Evolutionary conservation across 108 stramenopile species (phyloP), one percentile per base, ranked within the genome.

Genomic region (Seminavis robusta): DNA sequence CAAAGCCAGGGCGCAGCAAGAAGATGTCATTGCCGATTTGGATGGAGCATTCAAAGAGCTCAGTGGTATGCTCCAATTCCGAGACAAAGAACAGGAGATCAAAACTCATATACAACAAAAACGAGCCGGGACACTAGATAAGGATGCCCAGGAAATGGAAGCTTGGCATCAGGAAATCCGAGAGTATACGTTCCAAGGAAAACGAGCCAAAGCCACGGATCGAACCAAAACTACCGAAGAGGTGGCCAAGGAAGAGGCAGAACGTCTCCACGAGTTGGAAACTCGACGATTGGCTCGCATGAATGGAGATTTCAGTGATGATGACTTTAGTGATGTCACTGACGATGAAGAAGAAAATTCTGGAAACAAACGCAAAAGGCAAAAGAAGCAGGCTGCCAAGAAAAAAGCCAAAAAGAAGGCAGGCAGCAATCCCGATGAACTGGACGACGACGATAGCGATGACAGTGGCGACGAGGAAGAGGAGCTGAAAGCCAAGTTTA

Each of bases 181-280:
- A 62, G 37, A 47, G 31, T 90, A 94, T 57, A 65, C 57, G 8
- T 44, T 47, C 29, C 11, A 23, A 1, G 85, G 89, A 61, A 47
- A 63, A 26, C 84, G 83, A 48, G 77, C 79, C 20, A 79, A 86
- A 33, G 95, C 97, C 7, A 91, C 90, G 2, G 95, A 96, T 56
- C 83, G 97, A 24, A 94, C 95, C 1, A 94, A 96, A 79, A 96
- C 95, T 11, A 74, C 84, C 13, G 95, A 98, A 67, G 97, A 98
- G 56, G 78, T 95, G 23, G 95, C 94, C 60, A 87, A 89, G 68
- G 94, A 87, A 64, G 92, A 95, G 71, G 86, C 87, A 15, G 90
- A 94, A 19, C 62, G 76, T 42, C 61, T 98, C 45, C 86, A 95
- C 11, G 75, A 90, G 63, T 51, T 95, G 32, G 97, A 98, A 71